A percentile compares a stretch with the other conserved stretches of the same genome.
phyloP scores from a whole-genome alignment of 2,329 filamentous ascomycete genomes.

The Fusarium piperis region DNA sequence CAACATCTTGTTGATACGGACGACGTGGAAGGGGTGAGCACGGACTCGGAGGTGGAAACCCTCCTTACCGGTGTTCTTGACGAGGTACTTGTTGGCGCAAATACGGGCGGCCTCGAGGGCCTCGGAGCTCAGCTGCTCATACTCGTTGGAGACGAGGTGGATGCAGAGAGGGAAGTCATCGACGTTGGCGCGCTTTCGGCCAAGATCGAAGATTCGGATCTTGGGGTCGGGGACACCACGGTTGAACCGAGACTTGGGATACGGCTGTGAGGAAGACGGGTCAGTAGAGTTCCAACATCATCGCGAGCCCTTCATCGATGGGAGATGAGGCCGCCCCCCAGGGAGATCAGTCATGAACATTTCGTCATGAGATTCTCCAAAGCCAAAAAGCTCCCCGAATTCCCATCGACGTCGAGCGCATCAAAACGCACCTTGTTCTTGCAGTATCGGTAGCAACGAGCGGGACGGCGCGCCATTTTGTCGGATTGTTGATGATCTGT shows the following conservation, averaged over 20 bases:
- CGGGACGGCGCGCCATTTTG: slow-evolving; percentile 99
- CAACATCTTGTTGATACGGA: slow-evolving; percentile 99
- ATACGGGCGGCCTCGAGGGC: slow-evolving; percentile 99
- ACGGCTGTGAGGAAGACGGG: slow-evolving; percentile 68
- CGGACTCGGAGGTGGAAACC: slow-evolving; percentile 80
- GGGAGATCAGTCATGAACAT: slow-evolving; percentile 5
- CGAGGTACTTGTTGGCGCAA: slow-evolving; percentile 98
- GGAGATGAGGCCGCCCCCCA: neutral
- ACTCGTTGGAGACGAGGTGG: slow-evolving; percentile 99
- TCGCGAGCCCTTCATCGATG: slow-evolving; percentile 4
- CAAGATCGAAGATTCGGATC: slow-evolving; percentile 98
- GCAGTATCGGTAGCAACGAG: slow-evolving; percentile 99
- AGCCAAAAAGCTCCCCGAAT: slow-evolving; percentile 12
- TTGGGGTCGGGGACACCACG: slow-evolving; percentile 91
- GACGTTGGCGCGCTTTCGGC: slow-evolving; percentile 97
- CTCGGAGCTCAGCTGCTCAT: slow-evolving; percentile 99
- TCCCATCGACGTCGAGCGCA: slow-evolving; percentile 14
- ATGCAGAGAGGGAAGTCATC: slow-evolving; percentile 99
- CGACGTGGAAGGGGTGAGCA: slow-evolving; percentile 99
- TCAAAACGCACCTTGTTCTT: slow-evolving; percentile 94
- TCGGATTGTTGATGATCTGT: slow-evolving; percentile 65
- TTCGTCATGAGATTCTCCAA: slow-evolving; percentile 17
- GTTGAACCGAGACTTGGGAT: slow-evolving; percentile 99
- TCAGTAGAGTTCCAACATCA: slow-evolving; percentile 27
- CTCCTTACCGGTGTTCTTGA: slow-evolving; percentile 78